These are phyloP conservation scores for Marasmius sp. DNA, from an alignment of 1,284 basidiomycete species.

Conservation along the genomic window DNA sequence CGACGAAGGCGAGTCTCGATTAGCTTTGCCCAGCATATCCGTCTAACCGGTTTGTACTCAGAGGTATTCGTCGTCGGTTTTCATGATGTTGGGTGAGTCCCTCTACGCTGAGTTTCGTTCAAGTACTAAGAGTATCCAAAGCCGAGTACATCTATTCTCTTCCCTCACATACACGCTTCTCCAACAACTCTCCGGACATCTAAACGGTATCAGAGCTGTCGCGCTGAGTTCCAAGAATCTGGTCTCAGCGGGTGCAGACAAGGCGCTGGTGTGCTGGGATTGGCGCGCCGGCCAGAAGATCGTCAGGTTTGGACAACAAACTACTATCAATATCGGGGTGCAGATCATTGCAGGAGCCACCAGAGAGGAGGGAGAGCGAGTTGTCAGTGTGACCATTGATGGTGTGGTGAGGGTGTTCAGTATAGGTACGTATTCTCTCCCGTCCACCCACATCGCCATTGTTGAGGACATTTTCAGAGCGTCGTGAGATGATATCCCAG, in stretches of 20 bases:
- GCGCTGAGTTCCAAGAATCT: conserved; percentile 84
- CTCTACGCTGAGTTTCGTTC: not conserved
- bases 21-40: not conserved
- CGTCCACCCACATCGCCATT: not conserved
- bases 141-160: conserved; percentile 80
- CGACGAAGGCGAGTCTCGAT: conserved; percentile 59
- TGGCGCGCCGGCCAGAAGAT: conserved; percentile 86
- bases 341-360: conserved; percentile 66
- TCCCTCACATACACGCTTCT: conserved; percentile 77
- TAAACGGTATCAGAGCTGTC: conserved; percentile 83
- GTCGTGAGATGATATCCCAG: conserved; percentile 87
- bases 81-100: conserved; percentile 82
- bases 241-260: conserved; percentile 80
- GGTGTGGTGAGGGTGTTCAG: conserved; percentile 90
- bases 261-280: conserved; percentile 91
- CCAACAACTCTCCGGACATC: conserved; percentile 82
- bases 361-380: conserved; percentile 67
- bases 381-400: conserved; percentile 89
- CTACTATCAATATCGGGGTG: conserved; percentile 88
- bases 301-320: conserved; percentile 90
- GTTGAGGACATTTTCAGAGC: conserved; percentile 38
- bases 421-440: conserved; percentile 57
- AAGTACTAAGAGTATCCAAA: conserved; percentile 23
- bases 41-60: conserved; percentile 22
- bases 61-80: conserved; percentile 91